Evolutionary conservation across 2,329 filamentous ascomycete species (phyloP), one percentile per base, ranked within the genome.

Genomic region (Pseudogymnoascus sp.): DNA sequence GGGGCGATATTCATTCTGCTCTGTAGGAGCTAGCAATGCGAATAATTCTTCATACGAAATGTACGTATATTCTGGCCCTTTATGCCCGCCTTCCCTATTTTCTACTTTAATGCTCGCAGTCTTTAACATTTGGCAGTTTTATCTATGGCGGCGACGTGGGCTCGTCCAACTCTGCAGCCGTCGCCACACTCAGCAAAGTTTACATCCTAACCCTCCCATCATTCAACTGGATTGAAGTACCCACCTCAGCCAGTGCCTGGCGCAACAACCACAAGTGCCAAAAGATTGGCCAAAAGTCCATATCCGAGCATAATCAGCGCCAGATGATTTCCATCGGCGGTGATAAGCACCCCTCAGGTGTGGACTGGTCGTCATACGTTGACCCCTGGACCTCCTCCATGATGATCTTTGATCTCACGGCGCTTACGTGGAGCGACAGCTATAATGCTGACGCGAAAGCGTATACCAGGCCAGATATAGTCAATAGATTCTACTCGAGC

Each of bases 401-500:
- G 43, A 53, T 16, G 7, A 28, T 53, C 24, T 53, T 53, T 14
- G 43, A 53, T 12, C 43, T 53, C 14, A 28, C 43, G 8, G 4
- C 24, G 6, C 43, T 53, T 53, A 53, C 24, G 14, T 53, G 43
- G 43, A 53, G 24, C 14, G 43, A 53, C 14, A 53, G 12, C 24
- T 53, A 53, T 28, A 28, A 28, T 16, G 38, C 67, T 2, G 31
- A 56, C 19, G 64, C 67, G 6, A 26, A 43, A 35, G 53, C 62
- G 1, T 68, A 67, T 61, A 61, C 43, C 11, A 62, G 62, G n/a
- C 63, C 65, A 10, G 46, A 64, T 43, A 19, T 60, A 4, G 64
- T 68, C 2, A 63, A 67, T 37, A 63, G 56, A 6, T 66, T 46
- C 43, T 67, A 67, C 41, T 60, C 12, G 14, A 22, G 14, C 33